Evolutionary conservation across 1,284 basidiomycete species (phyloP), one percentile per base, ranked within the genome.

Genomic region (Omphalotus olearius): DNA sequence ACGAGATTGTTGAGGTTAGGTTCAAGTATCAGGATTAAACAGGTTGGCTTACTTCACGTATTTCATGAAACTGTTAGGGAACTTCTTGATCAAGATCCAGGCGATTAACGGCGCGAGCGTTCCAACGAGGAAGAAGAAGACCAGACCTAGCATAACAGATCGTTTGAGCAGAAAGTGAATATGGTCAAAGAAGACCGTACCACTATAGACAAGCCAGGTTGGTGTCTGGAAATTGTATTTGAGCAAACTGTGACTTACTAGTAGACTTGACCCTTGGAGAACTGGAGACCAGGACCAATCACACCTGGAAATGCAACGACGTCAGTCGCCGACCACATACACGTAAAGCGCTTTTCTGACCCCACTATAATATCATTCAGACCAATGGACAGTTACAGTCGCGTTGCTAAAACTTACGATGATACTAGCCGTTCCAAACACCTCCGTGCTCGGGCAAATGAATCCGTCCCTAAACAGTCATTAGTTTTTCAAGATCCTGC

Each of bases 101-200:
- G 67, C 62, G 14, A 64, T 56, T 35, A 75, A 41, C 0, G 77
- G 78, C 33, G 65, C 64, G 14, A 73, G 28, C 6, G 28, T 5
- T 13, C 76, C 76, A 13, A 75, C 54, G 48, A 78, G 61, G 68
- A 78, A 78, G 66, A 76, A 77, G 56, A 51, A 63, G 5, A 49
- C 47, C 20, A 60, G 28, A 1, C 52, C 58, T 59, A 20, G 4
- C 6, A 20, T n/a, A 1, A 36, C 16, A 14, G 20, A 17, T 37
- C 18, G 33, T 11, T 9, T 37, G 7, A 17, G 6, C 3, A 25
- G 14, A 42, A 23, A 42, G 20, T 13, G 16, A 17, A 46, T 45
- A 6, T 9, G 13, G n/a, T 11, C 11, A 38, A n/a, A 4, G 7
- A 33, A 9, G 13, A 33, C 9, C 30, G 13, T 9, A 33, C 30